These are phyloP conservation scores for Capsicum pubescens DNA, from an alignment of 257 asterid genomes.

Conservation along the genomic window DNA sequence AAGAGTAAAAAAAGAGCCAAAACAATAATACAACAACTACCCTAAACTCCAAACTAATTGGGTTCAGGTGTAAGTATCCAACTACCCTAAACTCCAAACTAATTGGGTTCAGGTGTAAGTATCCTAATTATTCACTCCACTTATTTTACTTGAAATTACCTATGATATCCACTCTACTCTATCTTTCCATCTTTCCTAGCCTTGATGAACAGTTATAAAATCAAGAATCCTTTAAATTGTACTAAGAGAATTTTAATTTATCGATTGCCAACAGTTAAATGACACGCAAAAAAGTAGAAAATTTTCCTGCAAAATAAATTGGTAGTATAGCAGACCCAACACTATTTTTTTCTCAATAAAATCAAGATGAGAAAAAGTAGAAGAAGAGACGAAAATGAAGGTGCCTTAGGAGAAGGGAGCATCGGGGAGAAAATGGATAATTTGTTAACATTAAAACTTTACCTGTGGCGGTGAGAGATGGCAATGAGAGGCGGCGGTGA, in stretches of 20 bases:
- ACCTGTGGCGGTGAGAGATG: too few relatives aligned
- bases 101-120: not conserved
- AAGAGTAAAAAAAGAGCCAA: not conserved
- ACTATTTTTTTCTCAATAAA: not conserved
- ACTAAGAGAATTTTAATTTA: not conserved
- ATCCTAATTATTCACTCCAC: not conserved
- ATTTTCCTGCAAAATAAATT: not conserved
- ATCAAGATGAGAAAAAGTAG: too few relatives aligned
- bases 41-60: conserved; percentile 18
- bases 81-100: too few relatives aligned
- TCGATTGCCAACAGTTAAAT: not conserved
- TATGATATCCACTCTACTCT: too few relatives aligned
- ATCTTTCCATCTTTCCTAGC: too few relatives aligned
- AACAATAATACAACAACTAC: not conserved
- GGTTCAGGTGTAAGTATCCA: not conserved
- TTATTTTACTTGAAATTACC: not conserved
- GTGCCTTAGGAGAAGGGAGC: too few relatives aligned
- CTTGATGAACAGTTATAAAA: not conserved
- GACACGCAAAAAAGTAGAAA: not conserved
- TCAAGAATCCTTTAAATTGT: not conserved
- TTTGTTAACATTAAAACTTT: too few relatives aligned
- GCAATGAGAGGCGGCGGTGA: too few relatives aligned
- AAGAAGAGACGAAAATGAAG: too few relatives aligned
- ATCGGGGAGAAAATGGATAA: too few relatives aligned
- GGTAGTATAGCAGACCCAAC: not conserved